Base-by-base conservation (phyloP, 192 early-diverging fungal species). In the Entomortierella beljakovae region DNA sequence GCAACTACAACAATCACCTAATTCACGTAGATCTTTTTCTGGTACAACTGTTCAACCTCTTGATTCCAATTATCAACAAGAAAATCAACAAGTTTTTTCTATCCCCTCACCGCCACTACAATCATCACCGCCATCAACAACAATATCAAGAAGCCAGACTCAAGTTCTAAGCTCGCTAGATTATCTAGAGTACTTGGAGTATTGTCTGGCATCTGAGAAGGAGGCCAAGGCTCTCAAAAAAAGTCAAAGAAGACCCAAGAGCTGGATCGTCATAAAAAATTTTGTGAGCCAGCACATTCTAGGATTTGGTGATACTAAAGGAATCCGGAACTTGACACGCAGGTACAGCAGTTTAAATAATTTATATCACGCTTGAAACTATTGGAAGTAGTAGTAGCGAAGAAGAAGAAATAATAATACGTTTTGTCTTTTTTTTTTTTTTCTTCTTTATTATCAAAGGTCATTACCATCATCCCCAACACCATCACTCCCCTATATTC, bases 141-240 rank as follows among this genome's bases (percentile, higher is more conserved):
- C 26, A 31, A 49, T 28, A 35, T 20, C 54, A 57, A 10, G 32
- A 37, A 34, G 32, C 10, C 46, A 51, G 23, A 35, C n/a, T n/a
- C 50, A 66, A 22, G 42, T 68, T 6, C 50, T 32, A 43, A 35
- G 22, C 35, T 68, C 72, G 13, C 64, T 68, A 33, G 65, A 62
- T 42, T 76, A 57, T 40, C 65, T 76, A 35, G 42, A 50, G 15
- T 57, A 58, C 43, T 48, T 76, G 37, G 72, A 76, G 52, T 60
- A 46, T 6, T 62, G 33, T 33, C 22, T 68, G 5, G 22, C 46
- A 3, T 76, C 64, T 7, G 59, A 76, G 9, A 58, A 76, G 38
- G 59, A 76, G 58, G 42, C 37, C 33, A 56, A 37, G 38, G 37
- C 58, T 15, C 59, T 56, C 20, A 34, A 20, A 16, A 61, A 43